Evolutionary conservation across 78 protist genomes (phyloP), one percentile per base, ranked within the genome.

Genomic region (Dictyostelium purpureum): DNA sequence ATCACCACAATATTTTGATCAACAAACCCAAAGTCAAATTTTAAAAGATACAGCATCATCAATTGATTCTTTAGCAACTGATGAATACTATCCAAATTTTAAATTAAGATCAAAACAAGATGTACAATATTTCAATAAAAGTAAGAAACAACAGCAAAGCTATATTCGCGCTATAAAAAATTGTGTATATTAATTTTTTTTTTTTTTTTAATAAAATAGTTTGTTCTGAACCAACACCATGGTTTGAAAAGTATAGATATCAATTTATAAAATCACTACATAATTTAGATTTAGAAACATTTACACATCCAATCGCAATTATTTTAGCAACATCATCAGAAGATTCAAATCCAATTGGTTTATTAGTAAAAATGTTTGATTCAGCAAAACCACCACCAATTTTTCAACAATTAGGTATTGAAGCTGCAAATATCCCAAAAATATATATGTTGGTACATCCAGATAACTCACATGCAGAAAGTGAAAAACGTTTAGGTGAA

Each of bases 211-310:
- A n/a, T 69, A 28, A n/a, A 5, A 6, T 28, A 85, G 92, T 85
- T 31, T 85, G 92, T 59, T 76, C n/a, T 47, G 92, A 85, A 43
- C 92, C 92, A 37, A 85, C 92, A 85, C 92, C 92, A 42, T 85
- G 92, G 92, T 85, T 61, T 45, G 92, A 85, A 45, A 85, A 59
- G 47, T 85, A 85, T 45, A 52, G 92, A 61, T 76, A 85, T 73
- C 24, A 73, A 12, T 85, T 71, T 57, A 57, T 85, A 47, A 70
- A 61, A 42, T 52, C 92, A 61, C 73, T 47, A 47, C 80, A 85
- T 47, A 49, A 49, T 45, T 45, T 63, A 45, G 92, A 85, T 24
- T 16, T 73, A 6, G 92, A 85, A 57, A 85, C 92, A 61, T 85
- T 85, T 45, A n/a, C 92, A 21, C 92, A 85, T 85, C 92, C 92